Conservation (phyloP, 2,329 filamentous ascomycete genomes). For the Bipolaris victoriae region DNA sequence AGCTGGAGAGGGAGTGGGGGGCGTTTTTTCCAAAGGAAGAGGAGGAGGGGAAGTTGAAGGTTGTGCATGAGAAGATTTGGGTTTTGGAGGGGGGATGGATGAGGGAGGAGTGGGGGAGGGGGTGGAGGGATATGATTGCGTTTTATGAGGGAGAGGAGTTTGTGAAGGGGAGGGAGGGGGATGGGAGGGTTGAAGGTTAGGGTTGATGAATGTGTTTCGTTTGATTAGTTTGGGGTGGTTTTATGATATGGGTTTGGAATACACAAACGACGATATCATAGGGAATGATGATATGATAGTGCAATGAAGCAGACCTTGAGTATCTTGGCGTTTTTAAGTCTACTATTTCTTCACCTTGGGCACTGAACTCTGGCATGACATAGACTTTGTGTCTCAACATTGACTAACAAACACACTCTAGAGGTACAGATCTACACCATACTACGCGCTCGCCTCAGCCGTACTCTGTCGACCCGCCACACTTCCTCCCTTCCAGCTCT, state of each 20-base stretch:
- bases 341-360: not conserved
- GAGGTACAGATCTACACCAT: not conserved
- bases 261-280: too few species aligned
- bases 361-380: not conserved
- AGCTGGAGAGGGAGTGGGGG: conserved; percentile 37
- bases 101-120: conserved; percentile 33
- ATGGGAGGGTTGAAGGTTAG: conserved; percentile 8
- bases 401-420: not conserved
- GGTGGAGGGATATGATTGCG: conserved; percentile 34
- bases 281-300: too few species aligned
- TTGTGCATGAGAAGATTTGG: conserved; percentile 49
- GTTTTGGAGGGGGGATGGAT: conserved; percentile 24
- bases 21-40: conserved; percentile 33
- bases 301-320: too few species aligned
- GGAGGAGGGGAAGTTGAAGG: conserved; percentile 35
- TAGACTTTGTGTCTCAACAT: not conserved
- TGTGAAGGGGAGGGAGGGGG: conserved; percentile 15
- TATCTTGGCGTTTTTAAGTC: too few species aligned
- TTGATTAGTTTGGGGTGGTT: not conserved
- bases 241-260: too few species aligned
- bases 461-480: conserved; percentile 62
- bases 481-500: conserved; percentile 66
- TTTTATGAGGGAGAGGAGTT: conserved; percentile 37
- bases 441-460: conserved; percentile 52
- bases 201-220: not conserved